Percentiles rank a stretch among this genome's conserved stretches.
phyloP scores from a whole-genome alignment of 768 basidiomycete genomes.

The Sistotremastrum niveocremeum region DNA sequence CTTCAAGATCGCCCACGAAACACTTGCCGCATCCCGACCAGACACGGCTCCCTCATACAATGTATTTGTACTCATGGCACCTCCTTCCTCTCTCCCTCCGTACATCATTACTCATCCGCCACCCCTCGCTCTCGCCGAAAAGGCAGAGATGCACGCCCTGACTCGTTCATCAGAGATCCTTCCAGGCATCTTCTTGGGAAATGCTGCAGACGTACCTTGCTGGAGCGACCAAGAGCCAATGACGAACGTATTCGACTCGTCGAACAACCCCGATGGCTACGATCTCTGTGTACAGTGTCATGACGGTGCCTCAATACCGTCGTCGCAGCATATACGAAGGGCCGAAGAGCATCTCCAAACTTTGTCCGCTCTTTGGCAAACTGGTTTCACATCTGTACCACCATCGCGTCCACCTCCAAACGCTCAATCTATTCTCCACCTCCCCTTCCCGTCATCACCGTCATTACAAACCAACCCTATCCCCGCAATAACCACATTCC shows the following conservation, averaged over 20 bases:
- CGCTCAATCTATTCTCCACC: conserved; percentile 56
- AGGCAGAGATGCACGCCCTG: conserved; percentile 81
- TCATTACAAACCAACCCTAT: conserved; percentile 38
- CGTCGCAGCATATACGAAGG: conserved; percentile 47
- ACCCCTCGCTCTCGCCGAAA: conserved; percentile 33
- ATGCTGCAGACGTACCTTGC: conserved; percentile 68
- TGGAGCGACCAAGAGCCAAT: conserved; percentile 4
- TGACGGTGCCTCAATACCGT: conserved; percentile 65
- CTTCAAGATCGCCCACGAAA: conserved; percentile 48
- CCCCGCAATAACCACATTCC: conserved; percentile 44
- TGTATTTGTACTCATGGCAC: conserved; percentile 62
- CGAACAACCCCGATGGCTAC: conserved; percentile 44
- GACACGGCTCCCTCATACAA: conserved; percentile 34
- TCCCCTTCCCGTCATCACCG: conserved; percentile 64
- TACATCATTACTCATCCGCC: conserved; percentile 15
- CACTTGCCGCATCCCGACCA: conserved; percentile 26
- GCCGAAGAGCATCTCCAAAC: conserved; percentile 62
- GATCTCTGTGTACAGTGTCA: conserved; percentile 85
- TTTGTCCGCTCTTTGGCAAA: conserved; percentile 52
- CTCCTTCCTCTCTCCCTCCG: conserved; percentile 25
- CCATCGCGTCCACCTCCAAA: conserved; percentile 57
- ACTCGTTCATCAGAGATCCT: conserved; percentile 75
- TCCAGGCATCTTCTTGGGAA: conserved; percentile 57
- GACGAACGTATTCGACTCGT: conserved; percentile 20
- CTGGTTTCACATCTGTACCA: conserved; percentile 12